Conservation (phyloP, 495 filamentous ascomycete genomes). For the Aspergillus sclerotiicarbonarius region DNA sequence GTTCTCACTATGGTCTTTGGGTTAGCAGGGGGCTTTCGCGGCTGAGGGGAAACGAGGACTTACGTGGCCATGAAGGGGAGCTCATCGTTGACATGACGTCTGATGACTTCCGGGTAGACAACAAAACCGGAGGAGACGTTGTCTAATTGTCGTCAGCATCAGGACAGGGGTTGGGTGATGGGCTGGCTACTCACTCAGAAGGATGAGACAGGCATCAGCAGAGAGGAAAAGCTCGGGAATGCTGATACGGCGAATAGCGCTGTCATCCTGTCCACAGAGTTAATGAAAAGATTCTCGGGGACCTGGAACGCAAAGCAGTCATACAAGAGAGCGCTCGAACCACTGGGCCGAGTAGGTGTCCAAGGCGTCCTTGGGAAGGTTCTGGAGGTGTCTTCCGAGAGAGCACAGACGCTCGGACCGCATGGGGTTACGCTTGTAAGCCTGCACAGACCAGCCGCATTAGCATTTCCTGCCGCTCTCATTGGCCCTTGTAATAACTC, state of each 20-base stretch:
- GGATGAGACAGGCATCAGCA: slow-evolving; percentile 78
- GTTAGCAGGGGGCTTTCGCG: slow-evolving; percentile 18
- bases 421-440: slow-evolving; percentile 93
- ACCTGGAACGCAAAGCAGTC: slow-evolving; percentile 23
- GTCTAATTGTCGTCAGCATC: slow-evolving; percentile 36
- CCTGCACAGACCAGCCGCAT: slow-evolving; percentile 41
- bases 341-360: slow-evolving; percentile 84
- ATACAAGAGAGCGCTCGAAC: slow-evolving; percentile 65
- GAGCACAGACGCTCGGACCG: slow-evolving; percentile 79
- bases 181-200: slow-evolving; percentile 49
- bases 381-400: slow-evolving; percentile 67
- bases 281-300: slow-evolving; percentile 9
- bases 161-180: not conserved
- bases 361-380: slow-evolving; percentile 63
- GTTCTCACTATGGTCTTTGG: slow-evolving; percentile 35
- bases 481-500: slow-evolving; percentile 15
- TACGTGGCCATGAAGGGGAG: slow-evolving; percentile 87
- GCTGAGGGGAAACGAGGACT: slow-evolving; percentile 19
- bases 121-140: slow-evolving; percentile 83
- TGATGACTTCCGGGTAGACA: slow-evolving; percentile 80
- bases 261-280: slow-evolving; percentile 41
- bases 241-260: slow-evolving; percentile 65
- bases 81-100: slow-evolving; percentile 66
- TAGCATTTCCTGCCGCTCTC: slow-evolving; percentile 9
- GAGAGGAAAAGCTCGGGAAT: slow-evolving; percentile 80